These are phyloP conservation scores for Jatropha multifida DNA, from an alignment of 441 rosid genomes.

Conservation along the genomic window DNA sequence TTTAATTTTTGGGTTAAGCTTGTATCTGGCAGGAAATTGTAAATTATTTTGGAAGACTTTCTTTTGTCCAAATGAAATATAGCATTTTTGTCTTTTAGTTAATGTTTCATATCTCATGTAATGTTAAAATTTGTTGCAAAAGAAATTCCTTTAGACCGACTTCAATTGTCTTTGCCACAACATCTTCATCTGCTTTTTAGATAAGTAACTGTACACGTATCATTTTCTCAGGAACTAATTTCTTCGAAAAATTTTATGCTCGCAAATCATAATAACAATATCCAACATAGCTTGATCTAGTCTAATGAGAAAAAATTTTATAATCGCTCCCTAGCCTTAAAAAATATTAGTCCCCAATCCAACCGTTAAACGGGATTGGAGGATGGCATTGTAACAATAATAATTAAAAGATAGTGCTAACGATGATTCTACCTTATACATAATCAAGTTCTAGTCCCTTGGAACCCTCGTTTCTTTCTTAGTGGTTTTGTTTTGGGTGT, in stretches of 20 bases:
- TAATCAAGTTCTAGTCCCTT: neutral
- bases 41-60: slow-evolving; percentile 32
- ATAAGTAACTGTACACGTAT: no score
- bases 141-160: no score
- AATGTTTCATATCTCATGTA: neutral
- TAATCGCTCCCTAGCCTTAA: no score
- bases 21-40: slow-evolving; percentile 43
- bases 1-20: slow-evolving; percentile 1
- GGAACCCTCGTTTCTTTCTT: neutral
- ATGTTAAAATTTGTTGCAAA: no score
- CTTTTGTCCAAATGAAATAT: slow-evolving; percentile 13
- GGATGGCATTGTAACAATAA: neutral
- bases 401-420: neutral
- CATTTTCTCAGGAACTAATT: no score
- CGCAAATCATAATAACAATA: no score
- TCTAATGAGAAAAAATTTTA: no score
- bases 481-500: neutral
- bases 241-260: no score
- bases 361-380: no score
- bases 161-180: no score
- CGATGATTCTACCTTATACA: neutral
- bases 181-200: no score
- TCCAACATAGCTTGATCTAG: no score
- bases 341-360: neutral
- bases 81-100: neutral